These are phyloP conservation scores for Puccinia triticina DNA, from an alignment of 1,284 basidiomycete genomes.

Conservation along the genomic window DNA sequence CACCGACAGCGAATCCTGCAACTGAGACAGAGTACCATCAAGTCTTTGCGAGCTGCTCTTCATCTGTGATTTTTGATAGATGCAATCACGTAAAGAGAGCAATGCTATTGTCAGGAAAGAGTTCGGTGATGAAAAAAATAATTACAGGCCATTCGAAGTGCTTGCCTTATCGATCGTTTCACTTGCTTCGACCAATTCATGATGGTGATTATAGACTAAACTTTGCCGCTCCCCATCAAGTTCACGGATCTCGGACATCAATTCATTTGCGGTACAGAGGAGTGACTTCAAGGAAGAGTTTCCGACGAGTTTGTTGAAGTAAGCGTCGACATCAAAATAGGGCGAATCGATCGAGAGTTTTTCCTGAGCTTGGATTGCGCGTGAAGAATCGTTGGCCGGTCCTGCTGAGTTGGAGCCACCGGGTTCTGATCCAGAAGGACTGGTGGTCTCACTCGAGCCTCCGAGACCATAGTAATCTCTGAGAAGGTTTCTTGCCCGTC, in stretches of 20 bases:
- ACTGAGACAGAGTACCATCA: conserved; percentile 76
- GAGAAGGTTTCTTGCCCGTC: conserved; percentile 66
- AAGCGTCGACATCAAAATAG: conserved; percentile 76
- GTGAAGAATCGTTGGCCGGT: conserved; percentile 72
- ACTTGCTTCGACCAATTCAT: conserved; percentile 80
- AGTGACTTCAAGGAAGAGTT: conserved; percentile 30
- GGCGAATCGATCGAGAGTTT: conserved; percentile 66
- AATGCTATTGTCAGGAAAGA: not conserved
- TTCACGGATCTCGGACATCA: conserved; percentile 73
- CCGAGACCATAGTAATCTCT: conserved; percentile 79
- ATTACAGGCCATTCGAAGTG: conserved; percentile 41
- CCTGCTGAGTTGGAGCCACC: conserved; percentile 67
- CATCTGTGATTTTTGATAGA: conserved; percentile 66
- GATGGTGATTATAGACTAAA: conserved; percentile 90
- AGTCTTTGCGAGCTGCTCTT: conserved; percentile 78
- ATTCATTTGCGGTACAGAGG: conserved; percentile 49
- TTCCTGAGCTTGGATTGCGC: not conserved
- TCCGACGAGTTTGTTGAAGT: conserved; percentile 80
- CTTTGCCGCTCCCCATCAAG: conserved; percentile 85
- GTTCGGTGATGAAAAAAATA: not conserved
- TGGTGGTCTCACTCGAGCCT: conserved; percentile 67
- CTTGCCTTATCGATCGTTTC: conserved; percentile 83
- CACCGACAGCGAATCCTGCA: conserved; percentile 77
- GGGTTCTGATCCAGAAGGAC: conserved; percentile 62
- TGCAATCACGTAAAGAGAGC: not conserved